Conservation (phyloP, 192 early-diverging fungal species). For the Coemansia sp. region DNA sequence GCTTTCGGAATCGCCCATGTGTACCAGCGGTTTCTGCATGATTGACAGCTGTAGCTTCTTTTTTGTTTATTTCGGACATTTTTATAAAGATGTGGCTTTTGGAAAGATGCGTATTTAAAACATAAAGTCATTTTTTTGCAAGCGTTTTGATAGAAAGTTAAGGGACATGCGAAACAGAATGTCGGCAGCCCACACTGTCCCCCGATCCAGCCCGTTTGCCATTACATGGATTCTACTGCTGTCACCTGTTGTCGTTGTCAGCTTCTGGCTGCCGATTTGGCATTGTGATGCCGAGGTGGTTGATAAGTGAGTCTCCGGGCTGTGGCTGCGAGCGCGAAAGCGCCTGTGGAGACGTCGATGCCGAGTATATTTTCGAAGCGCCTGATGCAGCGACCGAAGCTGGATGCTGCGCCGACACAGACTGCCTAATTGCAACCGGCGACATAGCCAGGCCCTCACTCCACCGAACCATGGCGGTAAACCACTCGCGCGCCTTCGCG, state of each 20-base stretch:
- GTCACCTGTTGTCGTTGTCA: background rate
- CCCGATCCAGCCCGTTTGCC: no score
- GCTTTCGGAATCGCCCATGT: constrained; percentile 12
- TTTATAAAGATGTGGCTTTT: background rate
- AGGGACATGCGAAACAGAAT: no score
- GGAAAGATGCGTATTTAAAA: background rate
- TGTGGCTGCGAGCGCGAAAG: background rate
- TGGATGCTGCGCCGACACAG: constrained; percentile 19
- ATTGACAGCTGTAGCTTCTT: background rate
- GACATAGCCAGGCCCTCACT: constrained; percentile 6
- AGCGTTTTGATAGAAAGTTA: no score
- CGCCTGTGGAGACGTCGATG: background rate
- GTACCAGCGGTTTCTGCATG: background rate
- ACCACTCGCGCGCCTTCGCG: constrained; percentile 34
- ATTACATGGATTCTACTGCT: background rate
- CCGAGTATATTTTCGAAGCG: background rate
- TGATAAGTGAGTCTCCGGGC: background rate
- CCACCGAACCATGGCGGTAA: constrained; percentile 34
- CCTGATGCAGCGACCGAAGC: background rate
- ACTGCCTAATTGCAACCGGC: constrained; percentile 17
- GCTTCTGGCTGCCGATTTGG: background rate
- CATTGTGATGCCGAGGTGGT: background rate
- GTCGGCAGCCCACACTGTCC: no score
- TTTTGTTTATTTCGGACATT: constrained; percentile 1
- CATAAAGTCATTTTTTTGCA: background rate